Evolutionary conservation across 1,284 basidiomycete species (phyloP).

Genomic region (Ceratobasidium theobromae): DNA sequence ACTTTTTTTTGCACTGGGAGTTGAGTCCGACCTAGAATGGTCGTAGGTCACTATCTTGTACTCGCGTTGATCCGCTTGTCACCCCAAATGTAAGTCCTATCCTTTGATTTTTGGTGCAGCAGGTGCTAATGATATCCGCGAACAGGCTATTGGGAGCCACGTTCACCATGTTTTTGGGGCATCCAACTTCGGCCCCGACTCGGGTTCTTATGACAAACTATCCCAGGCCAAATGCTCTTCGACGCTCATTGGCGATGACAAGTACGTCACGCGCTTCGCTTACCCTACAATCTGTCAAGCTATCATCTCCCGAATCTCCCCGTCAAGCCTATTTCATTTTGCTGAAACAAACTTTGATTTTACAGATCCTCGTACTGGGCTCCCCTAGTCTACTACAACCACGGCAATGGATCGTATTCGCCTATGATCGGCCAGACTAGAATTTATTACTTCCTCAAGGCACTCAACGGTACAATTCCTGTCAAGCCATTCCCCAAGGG

Average conservation of each 20-base stretch:
- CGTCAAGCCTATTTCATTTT: neutral
- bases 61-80: slow-evolving; percentile 15
- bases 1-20: neutral
- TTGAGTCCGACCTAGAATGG: neutral
- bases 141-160: slow-evolving; percentile 5
- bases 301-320: neutral
- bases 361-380: slow-evolving; percentile 18
- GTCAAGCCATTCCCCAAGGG: slow-evolving; percentile 14
- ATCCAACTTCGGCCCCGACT: slow-evolving; percentile 11
- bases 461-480: slow-evolving; percentile 7
- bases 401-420: neutral
- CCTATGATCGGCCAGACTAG: neutral
- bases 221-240: slow-evolving; percentile 13
- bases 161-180: slow-evolving; percentile 10
- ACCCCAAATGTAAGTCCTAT: slow-evolving; percentile 1
- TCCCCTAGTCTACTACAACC: slow-evolving; percentile 4
- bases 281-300: neutral
- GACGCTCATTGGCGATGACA: slow-evolving; percentile 4
- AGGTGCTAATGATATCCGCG: neutral
- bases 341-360: neutral
- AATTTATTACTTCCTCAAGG: slow-evolving; percentile 28
- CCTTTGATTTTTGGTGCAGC: neutral
- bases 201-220: neutral
- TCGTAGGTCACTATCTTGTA: neutral
- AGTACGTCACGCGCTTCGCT: neutral